A percentile compares a stretch with the other conserved stretches of the same genome.
Evolutionary conservation across 2,329 filamentous ascomycete species (phyloP).

Genomic region (Aspergillus chevalieri): DNA sequence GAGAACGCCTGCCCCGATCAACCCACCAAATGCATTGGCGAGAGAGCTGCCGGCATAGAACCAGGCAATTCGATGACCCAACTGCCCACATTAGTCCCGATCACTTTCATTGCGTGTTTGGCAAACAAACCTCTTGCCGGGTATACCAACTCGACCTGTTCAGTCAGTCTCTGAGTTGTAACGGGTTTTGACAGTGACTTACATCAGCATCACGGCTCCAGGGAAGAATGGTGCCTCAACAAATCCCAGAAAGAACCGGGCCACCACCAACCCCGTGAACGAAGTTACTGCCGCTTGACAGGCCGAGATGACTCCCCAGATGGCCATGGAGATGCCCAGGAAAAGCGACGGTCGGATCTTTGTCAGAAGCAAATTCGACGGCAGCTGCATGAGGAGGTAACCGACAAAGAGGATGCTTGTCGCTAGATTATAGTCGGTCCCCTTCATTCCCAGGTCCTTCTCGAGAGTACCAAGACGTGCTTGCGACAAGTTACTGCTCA

Average conservation of each 20-base stretch:
- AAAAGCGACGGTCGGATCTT: constrained; percentile 50
- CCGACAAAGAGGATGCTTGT: constrained; percentile 53
- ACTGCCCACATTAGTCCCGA: constrained; percentile 35
- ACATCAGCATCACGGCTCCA: constrained; percentile 56
- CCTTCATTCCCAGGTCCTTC: constrained; percentile 47
- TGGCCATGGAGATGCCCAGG: constrained; percentile 38
- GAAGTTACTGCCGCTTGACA: constrained; percentile 32
- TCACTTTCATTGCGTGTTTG: constrained; percentile 41
- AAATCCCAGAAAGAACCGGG: constrained; percentile 38
- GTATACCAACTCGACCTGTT: constrained; percentile 60
- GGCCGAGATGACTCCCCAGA: constrained; percentile 31
- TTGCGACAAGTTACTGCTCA: constrained; percentile 45
- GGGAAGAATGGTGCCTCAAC: constrained; percentile 50
- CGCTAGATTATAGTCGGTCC: constrained; percentile 53
- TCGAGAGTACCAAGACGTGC: constrained; percentile 51
- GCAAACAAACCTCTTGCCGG: constrained; percentile 42
- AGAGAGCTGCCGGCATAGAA: constrained; percentile 45
- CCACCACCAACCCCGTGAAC: constrained; percentile 36
- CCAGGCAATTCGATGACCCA: constrained; percentile 43
- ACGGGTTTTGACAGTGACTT: not conserved
- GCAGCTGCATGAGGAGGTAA: constrained; percentile 58
- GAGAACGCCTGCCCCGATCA: constrained; percentile 47
- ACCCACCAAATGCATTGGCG: constrained; percentile 48
- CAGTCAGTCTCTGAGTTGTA: not conserved
- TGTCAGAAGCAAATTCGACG: constrained; percentile 55